These are phyloP conservation scores for Cruciata laevipes DNA, from an alignment of 257 asterid genomes.

Conservation along the genomic window DNA sequence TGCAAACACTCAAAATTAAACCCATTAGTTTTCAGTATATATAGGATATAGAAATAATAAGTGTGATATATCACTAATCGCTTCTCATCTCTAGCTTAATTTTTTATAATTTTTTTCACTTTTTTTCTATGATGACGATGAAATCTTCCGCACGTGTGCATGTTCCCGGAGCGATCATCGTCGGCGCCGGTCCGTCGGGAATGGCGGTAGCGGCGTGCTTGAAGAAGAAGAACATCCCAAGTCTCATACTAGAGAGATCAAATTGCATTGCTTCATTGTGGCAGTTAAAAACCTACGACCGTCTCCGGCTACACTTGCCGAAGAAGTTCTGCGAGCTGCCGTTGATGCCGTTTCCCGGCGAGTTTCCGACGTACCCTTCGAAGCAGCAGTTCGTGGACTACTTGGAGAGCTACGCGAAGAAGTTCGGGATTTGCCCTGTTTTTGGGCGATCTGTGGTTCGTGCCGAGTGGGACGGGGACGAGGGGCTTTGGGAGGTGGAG, in stretches of 20 bases:
- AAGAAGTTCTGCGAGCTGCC: constrained; percentile 82
- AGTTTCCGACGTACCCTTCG: constrained; percentile 66
- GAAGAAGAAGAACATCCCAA: constrained; percentile 42
- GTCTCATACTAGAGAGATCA: constrained; percentile 58
- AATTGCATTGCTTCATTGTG: constrained; percentile 75
- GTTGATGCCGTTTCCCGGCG: constrained; percentile 60
- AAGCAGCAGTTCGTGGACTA: constrained; percentile 64
- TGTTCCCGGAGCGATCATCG: constrained; percentile 59
- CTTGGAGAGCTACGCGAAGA: constrained; percentile 46
- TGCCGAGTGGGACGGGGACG: constrained; percentile 39
- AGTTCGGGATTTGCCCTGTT: constrained; percentile 51
- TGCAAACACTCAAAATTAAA: background rate
- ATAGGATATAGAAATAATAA: background rate
- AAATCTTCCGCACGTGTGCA: constrained; percentile 22
- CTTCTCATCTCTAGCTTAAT: background rate
- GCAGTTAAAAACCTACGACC: constrained; percentile 77
- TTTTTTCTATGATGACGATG: background rate
- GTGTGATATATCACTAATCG: background rate
- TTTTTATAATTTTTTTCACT: too few species aligned
- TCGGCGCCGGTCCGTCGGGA: constrained; percentile 95
- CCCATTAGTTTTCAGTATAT: too few species aligned
- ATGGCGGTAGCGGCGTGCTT: constrained; percentile 76
- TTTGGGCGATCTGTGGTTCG: constrained; percentile 40
- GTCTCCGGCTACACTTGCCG: constrained; percentile 72
- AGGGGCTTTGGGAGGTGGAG: constrained; percentile 50